Evolutionary conservation across 1,139 yeast species (phyloP), one percentile per base, ranked within the genome.

Genomic region (Debaryomyces psychrophilus): DNA sequence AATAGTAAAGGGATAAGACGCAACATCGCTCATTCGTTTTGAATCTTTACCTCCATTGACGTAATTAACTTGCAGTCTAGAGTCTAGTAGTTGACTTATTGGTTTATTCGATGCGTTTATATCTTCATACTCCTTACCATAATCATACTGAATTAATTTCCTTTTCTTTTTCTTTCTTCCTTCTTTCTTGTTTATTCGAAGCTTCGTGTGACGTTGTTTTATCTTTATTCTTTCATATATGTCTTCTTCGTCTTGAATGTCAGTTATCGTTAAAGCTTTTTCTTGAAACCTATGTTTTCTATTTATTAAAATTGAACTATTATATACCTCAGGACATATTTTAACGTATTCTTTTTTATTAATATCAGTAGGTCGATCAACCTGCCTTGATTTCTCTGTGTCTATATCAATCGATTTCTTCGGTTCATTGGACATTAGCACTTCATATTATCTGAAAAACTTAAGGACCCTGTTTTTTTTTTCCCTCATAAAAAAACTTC

Each of bases 231-330:
- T 36, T 14, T 41, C 43, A 26, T 43, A 41, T 4, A 39, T 44
- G 31, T 48, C 51, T 22, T 48, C 47, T 4, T 48, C 45, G 34
- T 48, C 51, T 22, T 45, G 44, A 17, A 48, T 48, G 33, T 44
- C 41, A 2, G 36, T 34, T 23, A 46, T 20, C 7, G 17, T 26
- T 9, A 34, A 28, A 5, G 28, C 33, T 12, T 20, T 23, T 14
- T n/a, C 20, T 8, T 31, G 14, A 11, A 2, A 22, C 17, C 23
- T 31, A n/a, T 6, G 8, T 29, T 12, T n/a, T 12, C n/a, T 31
- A 18, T 22, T 39, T 31, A 7, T 25, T 11, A 20, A 4, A 20
- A 23, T 11, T 31, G 37, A 14, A 11, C 17, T 28, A n/a, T 3
- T 2, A 11, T 6, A 9, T 4, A 27, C n/a, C n/a, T 9, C 12